These are phyloP conservation scores for Lyophyllum shimeji DNA, from an alignment of 768 basidiomycete genomes.

Conservation along the genomic window DNA sequence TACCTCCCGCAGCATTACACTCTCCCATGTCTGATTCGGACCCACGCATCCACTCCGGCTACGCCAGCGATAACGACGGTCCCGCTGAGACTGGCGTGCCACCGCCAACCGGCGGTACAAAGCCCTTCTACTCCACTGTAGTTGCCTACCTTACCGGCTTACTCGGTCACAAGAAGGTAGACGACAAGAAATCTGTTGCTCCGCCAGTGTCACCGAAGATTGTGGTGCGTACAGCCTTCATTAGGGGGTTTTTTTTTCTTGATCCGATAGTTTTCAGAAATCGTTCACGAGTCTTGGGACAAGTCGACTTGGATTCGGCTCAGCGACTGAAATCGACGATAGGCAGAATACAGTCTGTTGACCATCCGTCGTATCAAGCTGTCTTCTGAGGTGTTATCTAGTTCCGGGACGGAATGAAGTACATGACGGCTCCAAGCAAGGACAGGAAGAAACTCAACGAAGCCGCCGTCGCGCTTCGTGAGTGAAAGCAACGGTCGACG, in stretches of 20 bases:
- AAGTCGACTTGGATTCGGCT: background rate
- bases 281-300: slow-evolving; percentile 6
- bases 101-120: background rate
- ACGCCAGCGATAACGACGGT: background rate
- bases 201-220: slow-evolving; percentile 6
- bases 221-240: slow-evolving; percentile 1
- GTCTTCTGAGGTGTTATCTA: background rate
- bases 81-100: background rate
- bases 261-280: background rate
- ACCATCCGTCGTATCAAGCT: background rate
- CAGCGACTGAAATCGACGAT: slow-evolving; percentile 8
- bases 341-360: slow-evolving; percentile 7
- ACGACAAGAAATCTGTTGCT: background rate
- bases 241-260: background rate
- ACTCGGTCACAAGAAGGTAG: background rate
- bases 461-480: slow-evolving; percentile 13
- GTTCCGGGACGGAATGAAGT: slow-evolving; percentile 11
- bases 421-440: slow-evolving; percentile 4
- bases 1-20: background rate
- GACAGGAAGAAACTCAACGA: slow-evolving; percentile 12
- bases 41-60: background rate
- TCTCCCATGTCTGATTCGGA: background rate
- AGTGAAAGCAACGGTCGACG: background rate
- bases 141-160: background rate
- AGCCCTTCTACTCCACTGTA: background rate